These are phyloP conservation scores for Albophoma yamanashiensis DNA, from an alignment of 2,329 filamentous ascomycete genomes.

Conservation along the genomic window DNA sequence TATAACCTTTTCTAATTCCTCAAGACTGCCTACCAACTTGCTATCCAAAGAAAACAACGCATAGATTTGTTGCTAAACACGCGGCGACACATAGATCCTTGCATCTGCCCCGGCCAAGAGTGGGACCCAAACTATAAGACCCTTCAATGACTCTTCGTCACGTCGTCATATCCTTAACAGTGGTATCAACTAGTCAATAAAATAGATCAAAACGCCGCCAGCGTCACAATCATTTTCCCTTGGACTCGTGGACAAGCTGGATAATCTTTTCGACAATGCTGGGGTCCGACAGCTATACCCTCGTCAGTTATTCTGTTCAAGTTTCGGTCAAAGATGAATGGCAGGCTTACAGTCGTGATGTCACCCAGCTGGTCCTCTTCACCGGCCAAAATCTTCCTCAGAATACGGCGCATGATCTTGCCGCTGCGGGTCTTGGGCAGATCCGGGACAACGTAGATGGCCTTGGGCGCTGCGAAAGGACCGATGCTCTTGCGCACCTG, in stretches of 20 bases:
- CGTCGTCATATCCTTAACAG: neutral
- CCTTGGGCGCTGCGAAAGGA: constrained; percentile 93
- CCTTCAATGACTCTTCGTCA: neutral
- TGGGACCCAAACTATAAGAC: neutral
- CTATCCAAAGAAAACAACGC: neutral
- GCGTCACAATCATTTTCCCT: constrained; percentile 33
- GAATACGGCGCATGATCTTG: constrained; percentile 97
- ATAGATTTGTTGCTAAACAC: neutral
- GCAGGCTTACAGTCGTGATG: constrained; percentile 67
- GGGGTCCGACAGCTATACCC: constrained; percentile 72
- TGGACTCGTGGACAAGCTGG: constrained; percentile 57
- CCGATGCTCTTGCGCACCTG: constrained; percentile 97
- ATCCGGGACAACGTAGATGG: constrained; percentile 81
- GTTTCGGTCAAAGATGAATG: neutral
- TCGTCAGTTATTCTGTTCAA: neutral
- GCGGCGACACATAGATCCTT: neutral
- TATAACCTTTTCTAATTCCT: neutral
- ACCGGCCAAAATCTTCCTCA: constrained; percentile 93
- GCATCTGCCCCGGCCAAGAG: neutral
- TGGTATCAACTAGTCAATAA: neutral
- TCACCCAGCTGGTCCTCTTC: constrained; percentile 97
- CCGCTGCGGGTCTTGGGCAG: constrained; percentile 94
- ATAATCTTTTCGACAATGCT: constrained; percentile 87
- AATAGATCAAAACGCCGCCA: neutral
- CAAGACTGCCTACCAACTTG: neutral